Base-by-base conservation (phyloP, 2,329 filamentous ascomycete species). In the Pestalotiopsis sp. region DNA sequence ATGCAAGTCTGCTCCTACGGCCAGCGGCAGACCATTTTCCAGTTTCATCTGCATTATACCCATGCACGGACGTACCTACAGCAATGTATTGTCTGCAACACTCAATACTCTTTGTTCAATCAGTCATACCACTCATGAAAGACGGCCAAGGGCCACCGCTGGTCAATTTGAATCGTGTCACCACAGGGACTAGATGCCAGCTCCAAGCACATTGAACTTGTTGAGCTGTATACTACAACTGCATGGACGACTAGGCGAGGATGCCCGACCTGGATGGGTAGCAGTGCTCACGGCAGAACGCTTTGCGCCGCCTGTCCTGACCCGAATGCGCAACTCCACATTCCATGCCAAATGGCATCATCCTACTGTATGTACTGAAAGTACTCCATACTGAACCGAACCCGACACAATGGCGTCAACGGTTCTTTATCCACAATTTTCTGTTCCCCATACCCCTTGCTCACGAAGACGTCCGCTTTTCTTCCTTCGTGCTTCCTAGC, bases 381-480 rank as follows among this genome's bases (percentile, higher is more conserved):
- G 31, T 36, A 36, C 31, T 36, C 31, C 31, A 36, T 36, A 23
- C 17, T 62, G n/a, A 62, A 13, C 36, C 59, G 59, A 62, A 36
- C 27, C 59, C 59, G 59, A 36, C 59, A 20, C 27, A 62, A 59
- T 62, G 59, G 59, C 59, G 59, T 62, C 59, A 62, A 62, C 31
- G 27, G 59, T 20, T 20, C 31, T 62, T 62, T 31, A n/a, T n/a
- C 31, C 59, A 39, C 59, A 38, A 62, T 39, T 12, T 39, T 12
- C 14, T 17, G 25, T 36, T 62, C 59, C 17, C 25, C 25, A 38
- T 27, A 12, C 59, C 59, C 59, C n/a, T 62, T 59, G 23, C 27
- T 36, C 25, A 59, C 11, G 57, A 27, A 36, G 6, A 36, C 23
- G 23, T 59, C 23, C 27, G 23, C 23, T 27, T 27, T 59, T 36